Percentiles rank a stretch among this genome's conserved stretches.
Evolutionary conservation across 1,139 yeast genomes (phyloP).

Genomic region (Arxiozyma bovina): DNA sequence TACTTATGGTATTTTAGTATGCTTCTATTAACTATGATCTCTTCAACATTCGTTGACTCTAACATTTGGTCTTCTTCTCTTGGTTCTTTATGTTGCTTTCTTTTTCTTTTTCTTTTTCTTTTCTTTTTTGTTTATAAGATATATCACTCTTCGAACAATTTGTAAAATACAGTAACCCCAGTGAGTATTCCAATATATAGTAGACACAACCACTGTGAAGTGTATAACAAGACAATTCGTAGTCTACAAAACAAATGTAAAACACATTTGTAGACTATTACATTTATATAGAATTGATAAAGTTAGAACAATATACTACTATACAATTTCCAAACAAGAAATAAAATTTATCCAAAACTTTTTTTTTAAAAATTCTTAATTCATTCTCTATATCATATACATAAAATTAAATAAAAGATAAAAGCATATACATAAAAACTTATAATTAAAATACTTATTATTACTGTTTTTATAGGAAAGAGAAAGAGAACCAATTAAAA

Average conservation of each 20-base stretch:
- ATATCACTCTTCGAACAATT: background rate
- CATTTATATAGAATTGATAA: too few species aligned
- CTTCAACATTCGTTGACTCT: background rate
- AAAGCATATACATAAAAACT: background rate
- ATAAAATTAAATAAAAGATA: constrained; percentile 4
- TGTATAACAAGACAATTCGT: too few species aligned
- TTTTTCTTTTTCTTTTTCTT: too few species aligned
- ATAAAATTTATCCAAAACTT: too few species aligned
- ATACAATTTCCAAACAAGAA: background rate
- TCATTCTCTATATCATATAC: constrained; percentile 8
- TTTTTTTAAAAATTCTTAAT: background rate
- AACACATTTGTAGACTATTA: too few species aligned
- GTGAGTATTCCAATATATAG: too few species aligned
- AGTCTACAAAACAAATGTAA: too few species aligned
- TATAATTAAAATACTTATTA: background rate
- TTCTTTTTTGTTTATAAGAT: background rate
- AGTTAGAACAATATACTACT: too few species aligned
- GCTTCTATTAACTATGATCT: background rate
- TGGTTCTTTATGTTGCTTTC: background rate
- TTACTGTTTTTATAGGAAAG: background rate
- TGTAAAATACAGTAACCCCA: too few species aligned
- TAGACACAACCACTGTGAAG: too few species aligned
- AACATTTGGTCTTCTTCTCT: too few species aligned
- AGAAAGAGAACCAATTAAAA: background rate
- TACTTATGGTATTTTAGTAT: background rate